Percentiles rank a stretch among this genome's conserved stretches.
Evolutionary conservation across 2,329 filamentous ascomycete genomes (phyloP).

Genomic region (Tolypocladium pustulatum): DNA sequence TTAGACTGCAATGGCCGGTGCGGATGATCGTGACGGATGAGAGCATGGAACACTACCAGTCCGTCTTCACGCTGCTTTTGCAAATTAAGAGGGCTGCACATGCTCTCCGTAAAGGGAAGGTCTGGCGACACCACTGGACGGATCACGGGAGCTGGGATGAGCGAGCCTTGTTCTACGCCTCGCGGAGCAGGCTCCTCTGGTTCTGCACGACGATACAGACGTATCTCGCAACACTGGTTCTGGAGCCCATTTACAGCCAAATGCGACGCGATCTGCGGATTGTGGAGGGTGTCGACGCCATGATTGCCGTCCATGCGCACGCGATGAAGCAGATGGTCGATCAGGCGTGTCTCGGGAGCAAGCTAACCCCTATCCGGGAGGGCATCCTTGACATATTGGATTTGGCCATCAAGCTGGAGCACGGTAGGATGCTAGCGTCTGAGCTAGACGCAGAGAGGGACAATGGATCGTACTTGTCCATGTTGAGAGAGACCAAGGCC

Average conservation of each 20-base stretch:
- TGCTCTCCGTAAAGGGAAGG: constrained; percentile 47
- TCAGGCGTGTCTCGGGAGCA: constrained; percentile 59
- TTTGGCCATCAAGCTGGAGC: constrained; percentile 58
- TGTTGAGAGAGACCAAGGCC: constrained; percentile 44
- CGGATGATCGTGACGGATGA: constrained; percentile 63
- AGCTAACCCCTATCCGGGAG: constrained; percentile 59
- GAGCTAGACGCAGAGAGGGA: constrained; percentile 19
- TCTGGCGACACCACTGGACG: constrained; percentile 28
- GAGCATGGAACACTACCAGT: constrained; percentile 57
- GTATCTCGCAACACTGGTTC: constrained; percentile 65
- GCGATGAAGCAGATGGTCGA: constrained; percentile 55
- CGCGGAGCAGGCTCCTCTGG: constrained; percentile 65
- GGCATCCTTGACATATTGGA: constrained; percentile 69
- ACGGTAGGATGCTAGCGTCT: constrained; percentile 31
- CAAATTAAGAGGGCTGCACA: constrained; percentile 65
- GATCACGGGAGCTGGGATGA: constrained; percentile 28
- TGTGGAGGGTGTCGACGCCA: constrained; percentile 67
- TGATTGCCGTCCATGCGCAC: constrained; percentile 58
- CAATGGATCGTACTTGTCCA: constrained; percentile 32
- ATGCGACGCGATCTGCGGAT: constrained; percentile 47
- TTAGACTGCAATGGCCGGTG: constrained; percentile 55
- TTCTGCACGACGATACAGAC: constrained; percentile 65
- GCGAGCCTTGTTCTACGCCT: constrained; percentile 40
- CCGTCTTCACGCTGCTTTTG: constrained; percentile 64
- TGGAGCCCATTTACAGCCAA: constrained; percentile 46